Base-by-base conservation (phyloP, 106 monocot genomes). In the Dendrobium catenatum region DNA sequence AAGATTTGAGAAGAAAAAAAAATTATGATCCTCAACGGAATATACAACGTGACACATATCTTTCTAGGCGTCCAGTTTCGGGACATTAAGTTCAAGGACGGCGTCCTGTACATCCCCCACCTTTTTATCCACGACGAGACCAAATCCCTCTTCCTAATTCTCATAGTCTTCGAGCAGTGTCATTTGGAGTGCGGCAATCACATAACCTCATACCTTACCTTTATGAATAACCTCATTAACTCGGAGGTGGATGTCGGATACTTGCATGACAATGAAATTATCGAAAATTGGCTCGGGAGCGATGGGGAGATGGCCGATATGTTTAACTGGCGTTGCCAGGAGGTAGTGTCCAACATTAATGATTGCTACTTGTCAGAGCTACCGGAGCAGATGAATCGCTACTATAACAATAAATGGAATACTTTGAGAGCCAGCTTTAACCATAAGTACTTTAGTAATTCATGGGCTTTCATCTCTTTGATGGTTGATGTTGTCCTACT, bases 141-240 rank as follows among this genome's bases (percentile, higher is more conserved):
- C 37, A 37, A 37, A 37, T 37, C 37, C 2, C 37, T 37, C 37
- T 37, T 37, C 37, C 3, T 37, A 3, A 37, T 3, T 37, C 37
- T 37, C 37, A 37, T 37, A 37, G 37, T 3, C 3, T 3, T 37
- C 37, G 37, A 37, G 37, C 95, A 93, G 80, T 93, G 95, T 83
- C 89, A 93, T 77, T 68, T 86, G 82, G 85, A 92, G 37, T 67
- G 59, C 46, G 75, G 67, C 73, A 89, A 90, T 47, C 84, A 87
- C 72, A 89, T 95, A 19, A 95, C 95, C 8, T 89, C 92, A 33
- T 95, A 95, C 73, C 88, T 87, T 2, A 83, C 91, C 77, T 95
- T 95, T 84, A 93, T 93, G 93, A 90, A 95, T 82, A 91, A 93
- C 80, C 46, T 95, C 51, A 90, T 95, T 49, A 88, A 95, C 78